Conservation (phyloP, 148 eudicot genomes). For the Silene uniflora region DNA sequence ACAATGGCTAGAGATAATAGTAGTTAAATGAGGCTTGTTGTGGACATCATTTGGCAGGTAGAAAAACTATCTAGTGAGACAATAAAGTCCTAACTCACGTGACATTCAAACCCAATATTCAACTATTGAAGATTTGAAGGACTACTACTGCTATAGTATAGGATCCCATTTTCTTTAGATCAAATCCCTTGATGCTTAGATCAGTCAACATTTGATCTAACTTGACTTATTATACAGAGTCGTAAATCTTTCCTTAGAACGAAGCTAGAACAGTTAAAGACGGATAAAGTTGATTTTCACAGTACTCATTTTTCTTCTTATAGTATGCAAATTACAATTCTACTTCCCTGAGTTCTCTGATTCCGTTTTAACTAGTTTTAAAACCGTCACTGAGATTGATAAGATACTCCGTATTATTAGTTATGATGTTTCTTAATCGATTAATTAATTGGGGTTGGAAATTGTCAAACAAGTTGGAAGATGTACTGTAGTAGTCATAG, state of each 20-base stretch:
- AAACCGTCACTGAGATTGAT: too few relatives aligned
- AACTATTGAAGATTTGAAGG: too few relatives aligned
- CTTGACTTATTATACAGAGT: not conserved
- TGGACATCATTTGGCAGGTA: not conserved
- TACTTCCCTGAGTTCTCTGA: too few relatives aligned
- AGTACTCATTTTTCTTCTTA: too few relatives aligned
- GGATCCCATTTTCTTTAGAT: not conserved
- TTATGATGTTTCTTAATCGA: not conserved
- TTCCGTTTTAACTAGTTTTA: too few relatives aligned
- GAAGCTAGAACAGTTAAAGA: too few relatives aligned
- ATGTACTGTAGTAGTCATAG: not conserved
- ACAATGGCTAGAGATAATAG: not conserved
- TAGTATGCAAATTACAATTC: too few relatives aligned
- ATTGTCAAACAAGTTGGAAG: not conserved
- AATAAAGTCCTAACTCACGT: not conserved
- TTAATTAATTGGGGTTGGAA: not conserved
- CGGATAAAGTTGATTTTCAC: too few relatives aligned
- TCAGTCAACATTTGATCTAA: not conserved
- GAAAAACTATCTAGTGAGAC: not conserved
- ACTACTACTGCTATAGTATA: too few relatives aligned
- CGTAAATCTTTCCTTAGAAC: not conserved
- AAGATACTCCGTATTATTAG: too few relatives aligned
- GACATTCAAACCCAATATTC: not conserved
- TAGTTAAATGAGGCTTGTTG: not conserved
- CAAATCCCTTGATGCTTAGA: not conserved